Percentiles rank a stretch among this genome's conserved stretches.
These are phyloP conservation scores for Paramecium tetraurelia DNA, from an alignment of 73 alveolate genomes.

Conservation along the genomic window DNA sequence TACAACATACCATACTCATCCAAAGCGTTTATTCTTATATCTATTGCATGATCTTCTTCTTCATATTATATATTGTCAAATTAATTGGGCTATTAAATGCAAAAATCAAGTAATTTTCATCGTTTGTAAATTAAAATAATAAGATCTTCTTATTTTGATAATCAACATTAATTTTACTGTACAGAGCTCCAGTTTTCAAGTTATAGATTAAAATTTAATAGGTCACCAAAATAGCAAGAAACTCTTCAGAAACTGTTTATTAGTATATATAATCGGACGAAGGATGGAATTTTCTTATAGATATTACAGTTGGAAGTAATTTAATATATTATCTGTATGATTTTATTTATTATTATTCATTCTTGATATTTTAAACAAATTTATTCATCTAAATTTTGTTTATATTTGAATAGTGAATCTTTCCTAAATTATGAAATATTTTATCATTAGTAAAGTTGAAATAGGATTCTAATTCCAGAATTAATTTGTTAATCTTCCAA, in stretches of 20 bases:
- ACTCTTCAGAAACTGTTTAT: not conserved
- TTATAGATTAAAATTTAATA: not conserved
- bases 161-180: not conserved
- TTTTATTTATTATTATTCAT: not conserved
- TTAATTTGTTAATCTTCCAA: not conserved
- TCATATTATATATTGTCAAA: not conserved
- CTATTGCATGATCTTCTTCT: not conserved
- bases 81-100: not conserved
- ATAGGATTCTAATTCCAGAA: not conserved
- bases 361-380: not conserved
- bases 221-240: not conserved
- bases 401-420: not conserved
- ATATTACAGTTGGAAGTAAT: not conserved
- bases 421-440: not conserved
- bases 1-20: not conserved
- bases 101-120: not conserved
- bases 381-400: not conserved
- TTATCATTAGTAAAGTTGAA: not conserved
- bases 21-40: not conserved
- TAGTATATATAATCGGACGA: not conserved
- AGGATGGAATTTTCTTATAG: not conserved
- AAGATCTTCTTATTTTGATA: not conserved
- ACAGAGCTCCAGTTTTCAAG: not conserved
- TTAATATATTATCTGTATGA: not conserved
- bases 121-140: not conserved